Percentiles rank a stretch among this genome's conserved stretches.
These are phyloP conservation scores for Rhazya stricta DNA, from an alignment of 257 asterid genomes.

Conservation along the genomic window DNA sequence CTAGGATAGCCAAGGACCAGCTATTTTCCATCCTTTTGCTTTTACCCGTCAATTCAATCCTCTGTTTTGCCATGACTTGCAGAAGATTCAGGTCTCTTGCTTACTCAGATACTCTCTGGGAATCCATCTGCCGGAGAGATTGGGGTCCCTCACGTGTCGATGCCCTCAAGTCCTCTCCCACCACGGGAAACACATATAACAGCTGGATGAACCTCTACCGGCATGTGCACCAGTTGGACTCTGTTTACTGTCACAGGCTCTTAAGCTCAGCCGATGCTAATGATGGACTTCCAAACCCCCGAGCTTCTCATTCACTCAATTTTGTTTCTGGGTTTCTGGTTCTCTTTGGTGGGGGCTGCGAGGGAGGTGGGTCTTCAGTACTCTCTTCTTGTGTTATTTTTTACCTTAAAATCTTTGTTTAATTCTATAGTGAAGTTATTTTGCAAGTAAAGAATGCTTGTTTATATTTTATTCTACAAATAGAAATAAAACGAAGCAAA, in stretches of 20 bases:
- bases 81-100: constrained; percentile 54
- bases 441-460: not conserved
- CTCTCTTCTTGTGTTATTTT: not conserved
- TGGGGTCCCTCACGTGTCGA: constrained; percentile 59
- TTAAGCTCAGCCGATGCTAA: constrained; percentile 21
- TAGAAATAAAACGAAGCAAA: not conserved
- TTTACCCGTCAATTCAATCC: constrained; percentile 66
- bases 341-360: constrained; percentile 89
- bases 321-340: constrained; percentile 64
- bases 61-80: constrained; percentile 61
- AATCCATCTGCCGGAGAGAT: constrained; percentile 71
- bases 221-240: constrained; percentile 56
- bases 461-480: not conserved
- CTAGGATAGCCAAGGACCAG: constrained; percentile 59
- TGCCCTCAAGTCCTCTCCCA: constrained; percentile 30
- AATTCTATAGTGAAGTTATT: not conserved
- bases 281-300: constrained; percentile 48
- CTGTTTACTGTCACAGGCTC: constrained; percentile 48
- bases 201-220: constrained; percentile 72
- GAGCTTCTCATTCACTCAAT: constrained; percentile 93
- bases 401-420: not conserved
- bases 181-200: constrained; percentile 13
- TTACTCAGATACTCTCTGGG: constrained; percentile 76
- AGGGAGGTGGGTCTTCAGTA: constrained; percentile 60
- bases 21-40: constrained; percentile 63